phyloP scores from a whole-genome alignment of 345 rosid genomes.

The Kernera saxatilis region DNA sequence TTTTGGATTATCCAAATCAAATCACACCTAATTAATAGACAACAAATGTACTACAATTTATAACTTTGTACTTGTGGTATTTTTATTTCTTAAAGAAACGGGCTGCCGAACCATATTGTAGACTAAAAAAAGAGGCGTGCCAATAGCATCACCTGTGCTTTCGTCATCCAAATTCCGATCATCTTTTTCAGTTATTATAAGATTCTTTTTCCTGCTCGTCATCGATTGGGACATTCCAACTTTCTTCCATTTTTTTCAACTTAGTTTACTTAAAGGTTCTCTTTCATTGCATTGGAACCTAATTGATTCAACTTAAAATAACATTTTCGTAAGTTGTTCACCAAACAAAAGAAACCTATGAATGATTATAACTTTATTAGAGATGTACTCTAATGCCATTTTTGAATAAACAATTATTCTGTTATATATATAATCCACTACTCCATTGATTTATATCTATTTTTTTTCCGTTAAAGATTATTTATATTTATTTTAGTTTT shows the following conservation, averaged over 20 bases:
- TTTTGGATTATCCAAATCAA: not conserved
- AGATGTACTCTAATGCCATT: not conserved
- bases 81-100: not conserved
- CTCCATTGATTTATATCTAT: too few species aligned
- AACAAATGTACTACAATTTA: not conserved
- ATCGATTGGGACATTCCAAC: constrained; percentile 25
- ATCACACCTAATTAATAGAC: not conserved
- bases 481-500: not conserved
- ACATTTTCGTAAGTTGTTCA: constrained; percentile 25
- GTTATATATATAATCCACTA: too few species aligned
- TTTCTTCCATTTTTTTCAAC: constrained; percentile 11
- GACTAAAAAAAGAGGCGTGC: not conserved
- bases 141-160: constrained; percentile 18
- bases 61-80: not conserved
- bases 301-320: constrained; percentile 6
- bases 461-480: too few species aligned
- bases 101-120: constrained; percentile 20
- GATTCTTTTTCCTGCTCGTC: not conserved
- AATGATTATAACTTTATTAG: constrained; percentile 2
- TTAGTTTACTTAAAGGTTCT: constrained; percentile 1
- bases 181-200: not conserved
- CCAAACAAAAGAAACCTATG: constrained; percentile 26
- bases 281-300: not conserved
- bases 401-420: not conserved
- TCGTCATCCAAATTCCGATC: constrained; percentile 8